Evolutionary conservation across 768 basidiomycete genomes (phyloP).

Genomic region (Mycena floridula): DNA sequence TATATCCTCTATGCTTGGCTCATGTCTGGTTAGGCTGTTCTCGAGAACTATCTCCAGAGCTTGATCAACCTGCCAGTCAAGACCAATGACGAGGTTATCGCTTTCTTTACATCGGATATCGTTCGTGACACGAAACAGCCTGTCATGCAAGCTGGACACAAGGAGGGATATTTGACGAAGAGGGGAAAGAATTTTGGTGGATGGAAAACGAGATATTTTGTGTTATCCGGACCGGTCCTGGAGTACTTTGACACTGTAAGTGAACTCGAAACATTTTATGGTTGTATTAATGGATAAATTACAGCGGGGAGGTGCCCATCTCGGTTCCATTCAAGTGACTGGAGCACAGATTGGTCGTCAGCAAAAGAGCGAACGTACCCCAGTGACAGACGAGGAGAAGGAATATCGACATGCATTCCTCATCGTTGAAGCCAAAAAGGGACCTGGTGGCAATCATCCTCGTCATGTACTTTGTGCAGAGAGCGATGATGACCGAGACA

Average conservation of each 20-base stretch:
- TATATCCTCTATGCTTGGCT: slow-evolving; percentile 5
- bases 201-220: slow-evolving; percentile 95
- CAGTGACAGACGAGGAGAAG: slow-evolving; percentile 73
- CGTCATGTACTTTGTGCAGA: slow-evolving; percentile 96
- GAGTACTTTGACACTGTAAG: slow-evolving; percentile 96
- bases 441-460: slow-evolving; percentile 59
- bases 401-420: slow-evolving; percentile 97
- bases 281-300: slow-evolving; percentile 6
- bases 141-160: slow-evolving; percentile 76
- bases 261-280: slow-evolving; percentile 16
- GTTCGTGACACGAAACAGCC: slow-evolving; percentile 71
- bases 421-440: slow-evolving; percentile 84
- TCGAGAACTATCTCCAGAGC: slow-evolving; percentile 84
- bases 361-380: slow-evolving; percentile 52
- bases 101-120: slow-evolving; percentile 89
- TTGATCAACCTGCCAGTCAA: slow-evolving; percentile 78
- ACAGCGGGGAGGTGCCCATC: slow-evolving; percentile 84
- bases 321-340: slow-evolving; percentile 88
- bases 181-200: slow-evolving; percentile 97
- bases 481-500: slow-evolving; percentile 88
- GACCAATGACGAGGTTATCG: slow-evolving; percentile 84
- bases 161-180: slow-evolving; percentile 95
- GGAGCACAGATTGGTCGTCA: slow-evolving; percentile 96
- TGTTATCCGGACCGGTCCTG: slow-evolving; percentile 82
- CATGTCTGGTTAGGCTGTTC: slow-evolving; percentile 41